Evolutionary conservation across 495 filamentous ascomycete species (phyloP), one percentile per base, ranked within the genome.

Genomic region (Penicillium fimorum): DNA sequence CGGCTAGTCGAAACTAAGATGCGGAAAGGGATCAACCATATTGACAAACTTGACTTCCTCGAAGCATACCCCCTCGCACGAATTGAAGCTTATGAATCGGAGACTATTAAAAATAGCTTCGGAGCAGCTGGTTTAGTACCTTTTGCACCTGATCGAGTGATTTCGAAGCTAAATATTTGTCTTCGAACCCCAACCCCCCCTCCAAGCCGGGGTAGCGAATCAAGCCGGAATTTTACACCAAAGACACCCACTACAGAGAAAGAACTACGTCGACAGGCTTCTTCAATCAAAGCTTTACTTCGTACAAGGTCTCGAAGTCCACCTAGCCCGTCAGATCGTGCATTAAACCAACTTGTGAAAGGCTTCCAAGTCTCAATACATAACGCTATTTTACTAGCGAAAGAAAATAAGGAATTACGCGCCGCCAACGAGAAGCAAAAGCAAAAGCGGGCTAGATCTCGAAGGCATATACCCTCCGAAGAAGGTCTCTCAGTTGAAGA

Each of bases 11-110:
- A 30, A 18, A 9, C 18, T 2, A 47, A 47, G 32, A 47, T 47
- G 8, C 5, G 12, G 15, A 2, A 2, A 37, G 8, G 47, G 8
- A 46, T 58, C 12, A 58, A 53, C 18, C 17, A 58, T 48, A 53
- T 58, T 15, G 24, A 58, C 29, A 54, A 59, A 44, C 27, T 54
- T 12, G n/a, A 55, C 10, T 55, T 55, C 37, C 46, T 55, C 20
- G 12, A 33, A 17, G 12, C 13, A 8, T 55, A 55, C 22, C 35
- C 13, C 18, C 22, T n/a, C 4, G 20, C 35, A 4, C 20, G 20
- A 42, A 20, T 7, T 8, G 17, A 55, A 25, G 22, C 35, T n/a
- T 55, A 49, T 55, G 12, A 48, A 47, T 29, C 13, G 5, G 32
- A 55, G 1, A 55, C 24, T 35, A 55, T 48, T 48, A 37, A 41